phyloP scores from a whole-genome alignment of 495 filamentous ascomycete species.

The Ramalina intermedia region DNA sequence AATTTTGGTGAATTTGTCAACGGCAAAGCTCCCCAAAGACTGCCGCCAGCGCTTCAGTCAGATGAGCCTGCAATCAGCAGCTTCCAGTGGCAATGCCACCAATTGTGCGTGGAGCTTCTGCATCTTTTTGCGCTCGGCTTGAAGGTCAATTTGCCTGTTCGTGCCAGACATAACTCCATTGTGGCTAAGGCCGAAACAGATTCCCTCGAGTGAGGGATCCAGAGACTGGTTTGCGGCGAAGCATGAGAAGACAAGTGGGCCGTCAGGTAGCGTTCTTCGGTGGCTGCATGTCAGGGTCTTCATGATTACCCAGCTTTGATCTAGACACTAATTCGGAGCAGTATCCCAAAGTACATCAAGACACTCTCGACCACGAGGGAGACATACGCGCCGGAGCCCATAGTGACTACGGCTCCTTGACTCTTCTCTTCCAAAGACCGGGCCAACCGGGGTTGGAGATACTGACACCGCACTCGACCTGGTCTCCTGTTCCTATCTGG shows the following conservation, averaged over 20 bases:
- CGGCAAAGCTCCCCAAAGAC: slow-evolving; percentile 63
- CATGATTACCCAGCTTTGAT: not conserved
- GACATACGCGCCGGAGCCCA: slow-evolving; percentile 55
- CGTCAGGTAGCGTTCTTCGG: slow-evolving; percentile 65
- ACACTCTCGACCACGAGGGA: slow-evolving; percentile 1
- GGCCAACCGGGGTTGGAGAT: slow-evolving; percentile 84
- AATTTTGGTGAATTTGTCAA: slow-evolving; percentile 72
- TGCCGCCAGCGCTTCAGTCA: slow-evolving; percentile 49
- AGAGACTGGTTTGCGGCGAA: slow-evolving; percentile 57
- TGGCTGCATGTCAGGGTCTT: slow-evolving; percentile 41
- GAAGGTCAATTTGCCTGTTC: slow-evolving; percentile 26
- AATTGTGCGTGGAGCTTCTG: slow-evolving; percentile 57
- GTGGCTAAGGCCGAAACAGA: slow-evolving; percentile 24
- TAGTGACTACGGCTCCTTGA: slow-evolving; percentile 53
- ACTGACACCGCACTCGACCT: slow-evolving; percentile 35
- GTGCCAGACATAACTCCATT: not conserved
- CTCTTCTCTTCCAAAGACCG: slow-evolving; percentile 62
- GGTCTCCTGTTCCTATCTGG: slow-evolving; percentile 33
- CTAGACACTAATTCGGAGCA: slow-evolving; percentile 13
- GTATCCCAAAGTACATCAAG: slow-evolving; percentile 13
- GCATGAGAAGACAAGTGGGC: slow-evolving; percentile 43
- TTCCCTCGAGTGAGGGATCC: slow-evolving; percentile 24
- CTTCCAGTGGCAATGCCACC: slow-evolving; percentile 58
- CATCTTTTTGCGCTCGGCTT: slow-evolving; percentile 64
- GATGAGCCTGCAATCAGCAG: slow-evolving; percentile 44